Conservation (phyloP, 805 yeast genomes). For the Hanseniaspora vineae region DNA sequence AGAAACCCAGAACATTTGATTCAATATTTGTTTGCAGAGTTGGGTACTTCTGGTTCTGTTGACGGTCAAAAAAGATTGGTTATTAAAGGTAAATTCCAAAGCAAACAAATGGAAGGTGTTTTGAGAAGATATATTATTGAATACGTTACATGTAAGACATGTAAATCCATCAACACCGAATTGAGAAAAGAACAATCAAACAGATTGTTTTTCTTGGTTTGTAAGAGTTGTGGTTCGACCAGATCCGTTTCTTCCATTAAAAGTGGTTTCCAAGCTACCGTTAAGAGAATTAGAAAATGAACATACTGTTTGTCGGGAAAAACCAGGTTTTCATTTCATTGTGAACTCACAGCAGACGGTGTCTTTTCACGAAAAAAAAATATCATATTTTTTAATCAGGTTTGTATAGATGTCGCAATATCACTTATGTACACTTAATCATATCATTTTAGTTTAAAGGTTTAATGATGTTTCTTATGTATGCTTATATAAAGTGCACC, state of each 20-base stretch:
- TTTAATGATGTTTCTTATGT: slow-evolving; percentile 2
- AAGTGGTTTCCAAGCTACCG: slow-evolving; percentile 99
- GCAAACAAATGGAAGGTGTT: slow-evolving; percentile 93
- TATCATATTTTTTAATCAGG: no score
- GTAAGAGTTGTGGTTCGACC: slow-evolving; percentile 96
- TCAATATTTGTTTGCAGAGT: slow-evolving; percentile 92
- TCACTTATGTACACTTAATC: neutral
- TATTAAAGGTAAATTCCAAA: slow-evolving; percentile 96
- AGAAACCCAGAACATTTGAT: slow-evolving; percentile 95
- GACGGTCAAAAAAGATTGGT: slow-evolving; percentile 96
- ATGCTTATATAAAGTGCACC: no score
- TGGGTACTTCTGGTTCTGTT: slow-evolving; percentile 98
- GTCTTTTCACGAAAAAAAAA: no score
- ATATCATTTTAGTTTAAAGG: neutral
- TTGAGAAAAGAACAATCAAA: slow-evolving; percentile 90
- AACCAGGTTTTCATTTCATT: neutral
- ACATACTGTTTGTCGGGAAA: slow-evolving; percentile 3
- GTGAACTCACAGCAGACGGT: neutral
- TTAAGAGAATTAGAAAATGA: slow-evolving; percentile 62
- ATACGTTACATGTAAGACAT: slow-evolving; percentile 96
- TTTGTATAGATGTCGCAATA: neutral
- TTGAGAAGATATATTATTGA: slow-evolving; percentile 93
- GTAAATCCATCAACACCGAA: slow-evolving; percentile 95
- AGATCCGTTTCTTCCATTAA: slow-evolving; percentile 94
- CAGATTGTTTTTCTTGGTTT: slow-evolving; percentile 93